Percentiles rank a stretch among this genome's conserved stretches.
Evolutionary conservation across 352 stramenopile genomes (phyloP).

Genomic region (Globisporangium middletonii): DNA sequence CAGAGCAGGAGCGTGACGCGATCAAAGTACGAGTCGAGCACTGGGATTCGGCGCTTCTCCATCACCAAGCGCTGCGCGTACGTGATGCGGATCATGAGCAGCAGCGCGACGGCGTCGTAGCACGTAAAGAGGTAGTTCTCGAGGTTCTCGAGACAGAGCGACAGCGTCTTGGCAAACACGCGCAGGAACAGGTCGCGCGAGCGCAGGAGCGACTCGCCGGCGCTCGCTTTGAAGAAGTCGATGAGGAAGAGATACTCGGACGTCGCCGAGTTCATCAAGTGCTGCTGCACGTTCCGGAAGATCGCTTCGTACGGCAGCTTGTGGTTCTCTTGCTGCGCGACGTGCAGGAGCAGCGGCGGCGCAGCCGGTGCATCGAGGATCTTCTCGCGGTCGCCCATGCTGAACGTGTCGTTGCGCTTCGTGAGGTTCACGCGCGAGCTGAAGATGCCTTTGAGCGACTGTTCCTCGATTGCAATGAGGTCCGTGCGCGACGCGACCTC

Average conservation of each 20-base stretch:
- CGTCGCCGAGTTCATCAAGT: slow-evolving; percentile 96
- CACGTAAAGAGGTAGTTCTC: slow-evolving; percentile 98
- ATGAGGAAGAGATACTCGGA: slow-evolving; percentile 97
- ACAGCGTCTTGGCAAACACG: slow-evolving; percentile 96
- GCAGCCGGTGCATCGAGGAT: slow-evolving; percentile 79
- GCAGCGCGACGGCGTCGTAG: slow-evolving; percentile 94
- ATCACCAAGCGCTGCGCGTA: slow-evolving; percentile 81
- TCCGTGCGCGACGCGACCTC: slow-evolving; percentile 91
- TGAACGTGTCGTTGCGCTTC: slow-evolving; percentile 95
- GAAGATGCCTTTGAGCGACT: slow-evolving; percentile 85
- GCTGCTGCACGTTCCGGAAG: slow-evolving; percentile 94
- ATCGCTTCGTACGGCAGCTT: slow-evolving; percentile 96
- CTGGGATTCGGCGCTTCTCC: slow-evolving; percentile 82
- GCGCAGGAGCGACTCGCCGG: slow-evolving; percentile 57
- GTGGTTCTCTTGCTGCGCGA: slow-evolving; percentile 88
- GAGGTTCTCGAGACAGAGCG: slow-evolving; percentile 94
- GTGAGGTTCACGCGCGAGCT: slow-evolving; percentile 90
- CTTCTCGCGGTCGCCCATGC: slow-evolving; percentile 87
- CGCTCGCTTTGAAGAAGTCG: slow-evolving; percentile 88
- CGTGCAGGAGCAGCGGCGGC: slow-evolving; percentile 92
- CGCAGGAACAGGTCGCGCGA: slow-evolving; percentile 91
- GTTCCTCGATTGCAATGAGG: slow-evolving; percentile 94
- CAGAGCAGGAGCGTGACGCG: slow-evolving; percentile 93
- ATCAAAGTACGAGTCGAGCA: slow-evolving; percentile 96
- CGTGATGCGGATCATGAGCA: slow-evolving; percentile 98